Evolutionary conservation across 108 stramenopile genomes (phyloP).

Genomic region (Cyclotella kingstonii): DNA sequence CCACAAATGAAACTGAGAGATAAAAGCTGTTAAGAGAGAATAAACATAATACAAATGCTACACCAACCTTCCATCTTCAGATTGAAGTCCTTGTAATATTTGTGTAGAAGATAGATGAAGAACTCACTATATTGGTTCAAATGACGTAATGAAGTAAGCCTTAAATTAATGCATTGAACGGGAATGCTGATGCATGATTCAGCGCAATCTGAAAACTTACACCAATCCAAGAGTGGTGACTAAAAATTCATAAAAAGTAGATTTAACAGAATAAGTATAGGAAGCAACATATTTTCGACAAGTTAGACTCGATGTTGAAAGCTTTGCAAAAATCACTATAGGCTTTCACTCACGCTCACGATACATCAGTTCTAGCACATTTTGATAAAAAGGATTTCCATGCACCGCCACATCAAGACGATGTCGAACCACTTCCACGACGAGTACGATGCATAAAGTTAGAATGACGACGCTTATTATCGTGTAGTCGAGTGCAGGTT

Average conservation of each 20-base stretch:
- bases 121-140: constrained; percentile 49
- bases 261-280: neutral
- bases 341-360: constrained; percentile 62
- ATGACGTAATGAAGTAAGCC: neutral
- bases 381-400: constrained; percentile 64
- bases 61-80: constrained; percentile 46
- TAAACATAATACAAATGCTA: neutral
- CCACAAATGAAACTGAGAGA: neutral
- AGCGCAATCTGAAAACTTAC: constrained; percentile 12
- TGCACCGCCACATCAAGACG: constrained; percentile 59
- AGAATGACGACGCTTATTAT: constrained; percentile 56
- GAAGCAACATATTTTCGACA: neutral
- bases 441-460: constrained; percentile 67
- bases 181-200: neutral
- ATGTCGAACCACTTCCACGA: constrained; percentile 69
- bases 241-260: neutral
- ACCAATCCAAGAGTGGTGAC: constrained; percentile 45
- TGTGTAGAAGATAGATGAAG: constrained; percentile 59
- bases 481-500: constrained; percentile 50
- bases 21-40: neutral
- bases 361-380: constrained; percentile 73
- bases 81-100: constrained; percentile 53
- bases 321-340: neutral
- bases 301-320: neutral
- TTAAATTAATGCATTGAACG: neutral